Percentiles rank a stretch among this genome's conserved stretches.
Conservation (phyloP, 129 eudicot genomes). For the Helianthus tuberosus region DNA sequence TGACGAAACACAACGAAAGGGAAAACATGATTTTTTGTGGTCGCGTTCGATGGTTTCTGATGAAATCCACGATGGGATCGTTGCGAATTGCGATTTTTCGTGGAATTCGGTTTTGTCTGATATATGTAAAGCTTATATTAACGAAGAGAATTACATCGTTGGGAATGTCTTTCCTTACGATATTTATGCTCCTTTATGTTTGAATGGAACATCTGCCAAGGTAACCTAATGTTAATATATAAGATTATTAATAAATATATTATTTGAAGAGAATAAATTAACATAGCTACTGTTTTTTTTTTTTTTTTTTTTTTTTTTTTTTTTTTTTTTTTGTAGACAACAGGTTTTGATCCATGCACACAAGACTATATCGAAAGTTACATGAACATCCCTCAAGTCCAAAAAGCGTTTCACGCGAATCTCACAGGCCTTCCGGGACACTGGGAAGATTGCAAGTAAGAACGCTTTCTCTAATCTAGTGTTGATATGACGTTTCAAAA, state of each 20-base stretch:
- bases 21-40: conserved; percentile 48
- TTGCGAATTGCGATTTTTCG: conserved; percentile 41
- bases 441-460: conserved; percentile 67
- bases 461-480: background rate
- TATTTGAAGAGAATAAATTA: too few species aligned
- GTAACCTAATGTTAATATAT: conserved; percentile 25
- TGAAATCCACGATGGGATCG: conserved; percentile 48
- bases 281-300: too few species aligned
- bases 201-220: conserved; percentile 31
- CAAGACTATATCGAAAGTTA: conserved; percentile 40
- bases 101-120: conserved; percentile 31
- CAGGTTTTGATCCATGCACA: conserved; percentile 65
- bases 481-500: background rate
- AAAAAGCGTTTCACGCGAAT: conserved; percentile 64
- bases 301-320: too few species aligned
- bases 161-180: conserved; percentile 39
- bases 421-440: conserved; percentile 41
- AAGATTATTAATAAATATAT: too few species aligned
- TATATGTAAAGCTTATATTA: conserved; percentile 19
- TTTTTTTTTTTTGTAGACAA: too few species aligned
- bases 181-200: conserved; percentile 64
- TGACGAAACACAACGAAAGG: conserved; percentile 30
- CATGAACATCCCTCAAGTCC: conserved; percentile 61
- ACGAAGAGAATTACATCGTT: conserved; percentile 23
- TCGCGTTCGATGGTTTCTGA: conserved; percentile 44